Percentiles rank a stretch among this genome's conserved stretches.
These are phyloP conservation scores for Protomyces arabidopsidicola DNA, from an alignment of 1,139 yeast species.

Conservation along the genomic window DNA sequence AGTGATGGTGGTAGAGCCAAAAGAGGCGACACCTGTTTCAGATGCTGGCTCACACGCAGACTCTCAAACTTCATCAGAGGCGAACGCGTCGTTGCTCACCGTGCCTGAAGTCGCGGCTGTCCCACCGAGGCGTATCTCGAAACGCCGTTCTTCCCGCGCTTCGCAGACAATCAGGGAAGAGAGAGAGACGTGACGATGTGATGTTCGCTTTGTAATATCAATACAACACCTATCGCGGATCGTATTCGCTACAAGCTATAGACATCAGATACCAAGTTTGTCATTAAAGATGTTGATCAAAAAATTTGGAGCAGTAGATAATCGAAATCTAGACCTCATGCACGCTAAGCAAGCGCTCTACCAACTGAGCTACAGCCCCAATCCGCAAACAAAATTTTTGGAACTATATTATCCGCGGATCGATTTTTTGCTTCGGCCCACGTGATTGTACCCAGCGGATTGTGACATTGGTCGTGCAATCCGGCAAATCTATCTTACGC, in stretches of 20 bases:
- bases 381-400: not conserved
- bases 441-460: too few species aligned
- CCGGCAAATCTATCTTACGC: too few species aligned
- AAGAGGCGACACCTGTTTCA: not conserved
- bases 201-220: not conserved
- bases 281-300: not conserved
- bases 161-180: not conserved
- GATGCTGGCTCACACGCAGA: not conserved
- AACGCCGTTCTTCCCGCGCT: not conserved
- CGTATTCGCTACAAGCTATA: not conserved
- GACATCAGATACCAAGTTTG: not conserved
- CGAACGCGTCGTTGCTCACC: not conserved
- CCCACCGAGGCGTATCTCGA: not conserved
- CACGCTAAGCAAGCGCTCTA: conserved; percentile 26
- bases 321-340: conserved; percentile 26
- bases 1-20: not conserved
- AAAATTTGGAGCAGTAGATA: conserved; percentile 25
- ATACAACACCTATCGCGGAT: not conserved
- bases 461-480: too few species aligned
- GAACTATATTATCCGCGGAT: too few species aligned
- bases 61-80: not conserved
- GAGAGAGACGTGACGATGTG: not conserved
- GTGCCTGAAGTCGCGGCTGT: not conserved
- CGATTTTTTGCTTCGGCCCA: too few species aligned
- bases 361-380: conserved; percentile 26